Evolutionary conservation across 257 asterid species (phyloP), one percentile per base, ranked within the genome.

Genomic region (Solanum chmielewskii): DNA sequence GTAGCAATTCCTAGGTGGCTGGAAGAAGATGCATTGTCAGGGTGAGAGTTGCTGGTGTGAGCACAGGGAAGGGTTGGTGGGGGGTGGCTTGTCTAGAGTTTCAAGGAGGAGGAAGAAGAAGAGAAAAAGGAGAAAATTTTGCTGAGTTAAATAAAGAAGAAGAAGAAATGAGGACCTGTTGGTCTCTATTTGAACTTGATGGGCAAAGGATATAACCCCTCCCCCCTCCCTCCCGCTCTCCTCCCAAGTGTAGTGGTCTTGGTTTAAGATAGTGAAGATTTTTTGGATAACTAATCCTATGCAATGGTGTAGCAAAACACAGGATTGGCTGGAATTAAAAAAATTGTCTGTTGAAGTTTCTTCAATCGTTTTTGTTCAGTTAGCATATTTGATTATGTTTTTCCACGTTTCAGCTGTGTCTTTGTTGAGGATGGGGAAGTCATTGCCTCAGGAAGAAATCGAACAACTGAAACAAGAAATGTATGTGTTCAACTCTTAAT

Each of bases 401-500:
- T 59, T 39, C 42, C 85, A 27, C 12, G 27, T 25, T 75, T 35
- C 93, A 91, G 95, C 86, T 96, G 99, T 81, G 94, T 96, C 8
- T 88, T 96, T 84, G 91, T 94, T 35, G 91, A 95, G 92, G 93
- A 92, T 68, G 94, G 93, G 86, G 83, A 87, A 80, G 94, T 96
- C 88, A 92, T 94, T 91, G 94, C 98, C 85, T 87, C 91, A 0
- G 98, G 99, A 87, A 94, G 93, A 92, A 96, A 96, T 88, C 94
- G 93, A 85, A 94, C 98, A 13, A 93, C 89, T 64, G 95, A 96
- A 93, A 96, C 93, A 16, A 90, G 98, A 92, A 96, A 95, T 87
- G 98, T 80, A 88, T 14, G 88, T 74, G 85, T 80, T 85, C 83
- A 80, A 31, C 27, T 47, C 11, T 47, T 80, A 27, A 27, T 47